phyloP scores from a whole-genome alignment of 371 early-diverging fungal genomes.

The Lichtheimia corymbifera region DNA sequence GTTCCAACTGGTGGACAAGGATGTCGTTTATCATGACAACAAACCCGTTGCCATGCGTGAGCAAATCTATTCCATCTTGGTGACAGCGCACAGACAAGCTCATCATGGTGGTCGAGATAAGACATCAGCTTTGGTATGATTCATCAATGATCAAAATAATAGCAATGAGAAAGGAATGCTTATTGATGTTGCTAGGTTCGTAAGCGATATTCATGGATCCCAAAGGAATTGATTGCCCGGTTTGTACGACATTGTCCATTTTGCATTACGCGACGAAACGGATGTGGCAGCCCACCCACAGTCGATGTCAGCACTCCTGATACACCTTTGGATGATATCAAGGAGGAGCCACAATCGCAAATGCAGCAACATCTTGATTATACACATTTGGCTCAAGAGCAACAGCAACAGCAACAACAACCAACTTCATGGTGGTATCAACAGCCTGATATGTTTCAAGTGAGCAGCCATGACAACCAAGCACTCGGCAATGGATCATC shows the following conservation, averaged over 20 bases:
- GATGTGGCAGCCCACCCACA: constrained; percentile 24
- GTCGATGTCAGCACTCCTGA: not conserved
- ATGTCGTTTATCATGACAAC: constrained; percentile 55
- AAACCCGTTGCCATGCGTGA: constrained; percentile 66
- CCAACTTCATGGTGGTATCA: not conserved
- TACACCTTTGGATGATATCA: not conserved
- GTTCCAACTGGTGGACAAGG: constrained; percentile 50
- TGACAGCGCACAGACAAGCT: constrained; percentile 58
- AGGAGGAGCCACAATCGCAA: not conserved
- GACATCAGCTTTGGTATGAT: constrained; percentile 59
- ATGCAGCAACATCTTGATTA: constrained; percentile 1
- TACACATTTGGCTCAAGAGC: not conserved
- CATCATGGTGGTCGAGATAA: constrained; percentile 68
- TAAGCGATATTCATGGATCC: constrained; percentile 59
- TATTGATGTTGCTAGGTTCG: constrained; percentile 40
- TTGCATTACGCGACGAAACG: constrained; percentile 49
- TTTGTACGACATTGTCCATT: constrained; percentile 62
- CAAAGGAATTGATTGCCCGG: constrained; percentile 60
- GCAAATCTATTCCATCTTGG: constrained; percentile 56
- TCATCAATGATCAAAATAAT: not conserved
- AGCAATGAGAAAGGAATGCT: not conserved
- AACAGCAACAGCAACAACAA: not conserved
- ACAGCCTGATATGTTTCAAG: not conserved
- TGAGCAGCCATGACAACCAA: not conserved
- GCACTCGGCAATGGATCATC: not conserved